Base-by-base conservation (phyloP, 176 grass and related monocot species). In the Phyllostachys edulis region DNA sequence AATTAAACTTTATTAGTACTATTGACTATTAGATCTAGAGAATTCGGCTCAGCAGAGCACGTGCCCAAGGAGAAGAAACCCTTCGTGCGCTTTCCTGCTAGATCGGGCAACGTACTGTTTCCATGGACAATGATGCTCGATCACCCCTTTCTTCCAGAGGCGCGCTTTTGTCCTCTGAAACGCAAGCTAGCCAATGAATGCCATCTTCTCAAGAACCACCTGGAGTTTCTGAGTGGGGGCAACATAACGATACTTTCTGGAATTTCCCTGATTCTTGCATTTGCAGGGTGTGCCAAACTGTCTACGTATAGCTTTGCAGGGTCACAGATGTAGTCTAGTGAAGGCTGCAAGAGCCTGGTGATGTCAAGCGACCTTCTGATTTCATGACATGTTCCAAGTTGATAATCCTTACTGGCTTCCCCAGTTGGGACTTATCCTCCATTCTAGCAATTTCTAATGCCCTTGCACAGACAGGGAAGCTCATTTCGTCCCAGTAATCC, bases 351-450 rank as follows among this genome's bases (percentile, higher is more conserved):
- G 17, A 23, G 10, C 14, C 4, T 13, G 34, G 15, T 5, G 23
- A 16, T 51, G 24, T 84, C 69, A 87, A 32, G 85, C 18, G 0
- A 80, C 89, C 72, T 90, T 71, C 66, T 44, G 69, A 27, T 21
- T 90, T 80, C 29, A 52, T 64, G 0, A 78, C 34, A 29, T 90
- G 83, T 51, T 96, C 90, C 86, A 94, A 61, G 85, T 99, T 99
- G 44, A 90, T 82, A 71, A 96, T 99, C 72, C 67, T 96, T 69
- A 99, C 81, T 7, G 96, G 93, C 85, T 94, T 96, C 77, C 96
- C 96, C 34, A 96, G 81, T 72, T 73, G 87, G 4, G 91, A 99
- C 65, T 94, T 99, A 32, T 99, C 93, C 82, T 94, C 91, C 72
- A 92, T 77, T 81, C 71, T 84, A 13, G 90, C 88, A 55, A 88